Percentiles rank a stretch among this genome's conserved stretches.
phyloP scores from a whole-genome alignment of 805 yeast genomes.

The Naumovozyma baii region DNA sequence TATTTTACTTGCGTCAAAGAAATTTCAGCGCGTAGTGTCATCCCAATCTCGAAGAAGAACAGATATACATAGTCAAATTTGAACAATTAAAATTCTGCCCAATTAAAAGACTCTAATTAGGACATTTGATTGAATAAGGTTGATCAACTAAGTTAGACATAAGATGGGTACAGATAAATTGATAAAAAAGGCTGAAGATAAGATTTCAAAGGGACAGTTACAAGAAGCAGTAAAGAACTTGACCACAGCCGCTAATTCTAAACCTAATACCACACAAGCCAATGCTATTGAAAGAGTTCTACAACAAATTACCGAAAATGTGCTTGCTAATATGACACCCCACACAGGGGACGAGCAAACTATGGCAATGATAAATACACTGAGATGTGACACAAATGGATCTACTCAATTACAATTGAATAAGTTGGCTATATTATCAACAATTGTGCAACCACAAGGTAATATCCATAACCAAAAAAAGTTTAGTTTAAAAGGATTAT shows the following conservation, averaged over 20 bases:
- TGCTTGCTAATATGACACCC: not conserved
- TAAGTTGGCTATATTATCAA: slow-evolving; percentile 22
- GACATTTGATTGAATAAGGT: no score
- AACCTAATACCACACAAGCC: slow-evolving; percentile 17
- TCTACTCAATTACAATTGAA: slow-evolving; percentile 23
- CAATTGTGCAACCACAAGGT: slow-evolving; percentile 10
- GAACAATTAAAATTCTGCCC: no score
- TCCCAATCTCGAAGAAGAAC: no score
- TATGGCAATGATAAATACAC: slow-evolving; percentile 16
- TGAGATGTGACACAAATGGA: slow-evolving; percentile 16
- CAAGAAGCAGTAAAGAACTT: slow-evolving; percentile 22
- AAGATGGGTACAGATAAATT: not conserved
- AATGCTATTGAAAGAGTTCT: slow-evolving; percentile 19
- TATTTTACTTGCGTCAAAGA: not conserved
- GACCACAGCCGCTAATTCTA: slow-evolving; percentile 19
- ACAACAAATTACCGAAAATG: not conserved
- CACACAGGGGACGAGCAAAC: no score
- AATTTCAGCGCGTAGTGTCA: not conserved
- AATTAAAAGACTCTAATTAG: no score
- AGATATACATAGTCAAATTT: not conserved
- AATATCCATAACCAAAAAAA: not conserved
- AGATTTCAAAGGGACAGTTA: not conserved
- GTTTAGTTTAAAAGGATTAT: not conserved
- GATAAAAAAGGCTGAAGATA: not conserved
- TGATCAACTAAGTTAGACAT: no score